Evolutionary conservation across 2,329 filamentous ascomycete species (phyloP).

Genomic region (Aspergillus fischeri): DNA sequence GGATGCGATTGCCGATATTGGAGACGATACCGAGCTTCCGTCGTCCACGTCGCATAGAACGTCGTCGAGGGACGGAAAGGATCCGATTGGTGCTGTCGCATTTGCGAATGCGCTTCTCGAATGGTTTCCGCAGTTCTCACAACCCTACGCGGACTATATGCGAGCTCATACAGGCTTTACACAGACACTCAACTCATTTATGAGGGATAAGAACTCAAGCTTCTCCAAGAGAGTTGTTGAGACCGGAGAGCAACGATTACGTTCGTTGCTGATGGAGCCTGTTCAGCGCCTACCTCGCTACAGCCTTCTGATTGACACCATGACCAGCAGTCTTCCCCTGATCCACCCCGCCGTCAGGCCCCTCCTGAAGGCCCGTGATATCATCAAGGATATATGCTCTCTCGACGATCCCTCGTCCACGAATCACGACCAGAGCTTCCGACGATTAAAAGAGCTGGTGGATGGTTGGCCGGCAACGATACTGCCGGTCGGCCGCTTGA

Average conservation of each 20-base stretch:
- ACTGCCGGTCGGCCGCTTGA: conserved; percentile 70
- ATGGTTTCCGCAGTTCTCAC: conserved; percentile 89
- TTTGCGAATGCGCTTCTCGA: conserved; percentile 79
- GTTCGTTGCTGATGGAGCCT: conserved; percentile 90
- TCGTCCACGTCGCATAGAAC: conserved; percentile 44
- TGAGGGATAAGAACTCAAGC: conserved; percentile 72
- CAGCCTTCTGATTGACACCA: conserved; percentile 93
- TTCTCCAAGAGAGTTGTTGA: conserved; percentile 77
- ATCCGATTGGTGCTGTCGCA: conserved; percentile 71
- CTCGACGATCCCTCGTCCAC: conserved; percentile 66
- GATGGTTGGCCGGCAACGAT: conserved; percentile 71
- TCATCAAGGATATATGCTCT: conserved; percentile 94
- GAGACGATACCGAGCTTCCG: conserved; percentile 51
- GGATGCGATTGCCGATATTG: conserved; percentile 71
- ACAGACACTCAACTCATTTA: conserved; percentile 70
- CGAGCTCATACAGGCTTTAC: conserved; percentile 84
- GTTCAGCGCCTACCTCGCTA: conserved; percentile 93
- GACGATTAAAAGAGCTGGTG: conserved; percentile 70
- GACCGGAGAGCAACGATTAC: conserved; percentile 83
- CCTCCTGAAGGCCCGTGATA: conserved; percentile 84
- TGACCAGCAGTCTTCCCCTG: conserved; percentile 78
- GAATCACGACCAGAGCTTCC: conserved; percentile 69
- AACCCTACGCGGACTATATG: conserved; percentile 91
- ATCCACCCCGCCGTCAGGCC: conserved; percentile 78
- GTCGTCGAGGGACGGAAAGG: conserved; percentile 50